phyloP scores from a whole-genome alignment of 352 stramenopile genomes.

The Saprolegnia parasitica region DNA sequence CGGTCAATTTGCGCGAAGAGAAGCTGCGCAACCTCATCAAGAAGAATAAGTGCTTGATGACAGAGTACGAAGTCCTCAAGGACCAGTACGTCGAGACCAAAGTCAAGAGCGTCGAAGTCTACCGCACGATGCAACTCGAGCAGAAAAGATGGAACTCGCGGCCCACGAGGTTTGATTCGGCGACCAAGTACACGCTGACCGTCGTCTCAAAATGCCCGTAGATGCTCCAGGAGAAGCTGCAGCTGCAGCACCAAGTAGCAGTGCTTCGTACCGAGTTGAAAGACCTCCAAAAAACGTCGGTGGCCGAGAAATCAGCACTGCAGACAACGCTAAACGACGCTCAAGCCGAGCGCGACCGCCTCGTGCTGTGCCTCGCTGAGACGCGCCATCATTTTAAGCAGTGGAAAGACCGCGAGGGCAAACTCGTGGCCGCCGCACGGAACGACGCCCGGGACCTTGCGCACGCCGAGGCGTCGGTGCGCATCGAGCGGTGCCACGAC shows the following conservation, averaged over 20 bases:
- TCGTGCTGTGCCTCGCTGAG: conserved; percentile 26
- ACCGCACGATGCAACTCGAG: conserved; percentile 25
- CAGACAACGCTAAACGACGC: conserved; percentile 1
- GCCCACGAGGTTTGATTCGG: conserved; percentile 3
- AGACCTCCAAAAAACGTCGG: conserved; percentile 4
- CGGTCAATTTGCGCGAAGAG: conserved; percentile 25
- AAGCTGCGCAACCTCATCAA: conserved; percentile 29
- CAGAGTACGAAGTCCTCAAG: conserved; percentile 28
- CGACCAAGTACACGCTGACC: background rate
- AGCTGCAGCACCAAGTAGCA: conserved; percentile 10
- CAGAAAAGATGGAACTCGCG: conserved; percentile 10
- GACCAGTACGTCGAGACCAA: conserved; percentile 28
- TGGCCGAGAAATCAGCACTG: conserved; percentile 4
- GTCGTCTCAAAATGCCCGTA: background rate
- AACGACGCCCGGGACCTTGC: background rate
- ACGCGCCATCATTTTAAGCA: conserved; percentile 20
- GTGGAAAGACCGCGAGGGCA: conserved; percentile 27
- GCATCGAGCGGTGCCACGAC: conserved; percentile 13
- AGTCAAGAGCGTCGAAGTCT: conserved; percentile 28
- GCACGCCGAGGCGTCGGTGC: conserved; percentile 18
- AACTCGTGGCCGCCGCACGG: background rate
- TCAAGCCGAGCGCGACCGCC: conserved; percentile 20
- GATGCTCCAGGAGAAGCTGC: conserved; percentile 21
- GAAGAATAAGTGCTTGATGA: conserved; percentile 30
- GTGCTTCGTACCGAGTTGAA: conserved; percentile 1